Conservation (phyloP, 805 yeast species). For the Grigorovia yakushimaensis region DNA sequence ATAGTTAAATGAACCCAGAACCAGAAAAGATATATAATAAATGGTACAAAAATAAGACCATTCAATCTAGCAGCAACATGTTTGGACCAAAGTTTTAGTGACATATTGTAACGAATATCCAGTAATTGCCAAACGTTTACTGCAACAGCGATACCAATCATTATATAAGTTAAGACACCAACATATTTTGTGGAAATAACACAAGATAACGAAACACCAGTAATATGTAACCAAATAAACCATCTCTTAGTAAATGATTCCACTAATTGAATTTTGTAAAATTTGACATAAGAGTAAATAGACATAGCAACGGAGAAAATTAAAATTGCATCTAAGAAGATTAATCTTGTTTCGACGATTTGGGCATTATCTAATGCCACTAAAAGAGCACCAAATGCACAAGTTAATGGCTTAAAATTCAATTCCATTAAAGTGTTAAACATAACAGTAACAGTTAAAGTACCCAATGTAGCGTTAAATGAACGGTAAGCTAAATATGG, state of each 20-base stretch:
- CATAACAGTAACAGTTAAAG: constrained; percentile 72
- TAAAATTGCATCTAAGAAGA: constrained; percentile 84
- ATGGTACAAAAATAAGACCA: constrained; percentile 69
- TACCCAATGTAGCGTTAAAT: constrained; percentile 70
- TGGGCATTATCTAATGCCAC: constrained; percentile 88
- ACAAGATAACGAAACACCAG: constrained; percentile 81
- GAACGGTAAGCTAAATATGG: constrained; percentile 81
- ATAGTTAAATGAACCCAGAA: constrained; percentile 84
- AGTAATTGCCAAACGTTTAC: constrained; percentile 83
- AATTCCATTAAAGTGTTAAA: constrained; percentile 80
- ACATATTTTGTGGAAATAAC: constrained; percentile 95
- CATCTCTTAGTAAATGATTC: constrained; percentile 60
- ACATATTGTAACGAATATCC: constrained; percentile 58
- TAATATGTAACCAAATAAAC: constrained; percentile 79
- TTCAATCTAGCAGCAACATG: constrained; percentile 71
- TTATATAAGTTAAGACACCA: constrained; percentile 82
- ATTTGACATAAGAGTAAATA: constrained; percentile 67
- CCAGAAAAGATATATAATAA: constrained; percentile 75
- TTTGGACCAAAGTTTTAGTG: constrained; percentile 43
- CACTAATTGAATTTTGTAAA: constrained; percentile 55
- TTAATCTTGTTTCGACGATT: constrained; percentile 80
- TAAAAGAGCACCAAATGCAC: constrained; percentile 64
- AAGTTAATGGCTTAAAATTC: constrained; percentile 67
- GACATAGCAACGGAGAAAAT: constrained; percentile 75
- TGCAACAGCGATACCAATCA: constrained; percentile 79